Conservation (phyloP, 805 yeast genomes). For the Metschnikowia kunwiensis region DNA sequence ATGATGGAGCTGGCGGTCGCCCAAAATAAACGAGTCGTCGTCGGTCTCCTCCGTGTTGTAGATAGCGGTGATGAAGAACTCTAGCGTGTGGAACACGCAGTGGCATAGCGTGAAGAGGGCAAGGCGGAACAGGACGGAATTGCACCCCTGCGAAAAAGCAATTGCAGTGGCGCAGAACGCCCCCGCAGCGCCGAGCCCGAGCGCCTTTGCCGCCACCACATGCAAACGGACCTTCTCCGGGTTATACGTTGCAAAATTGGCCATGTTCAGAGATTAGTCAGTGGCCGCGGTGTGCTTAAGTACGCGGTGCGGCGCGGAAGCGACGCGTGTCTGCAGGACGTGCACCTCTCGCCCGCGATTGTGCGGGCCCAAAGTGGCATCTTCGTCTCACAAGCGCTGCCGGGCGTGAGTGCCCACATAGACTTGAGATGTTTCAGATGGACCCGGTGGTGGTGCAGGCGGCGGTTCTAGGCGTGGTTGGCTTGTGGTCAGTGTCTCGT, state of each 20-base stretch:
- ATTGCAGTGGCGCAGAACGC: constrained; percentile 10
- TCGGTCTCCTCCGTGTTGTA: constrained; percentile 66
- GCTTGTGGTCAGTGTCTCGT: background rate
- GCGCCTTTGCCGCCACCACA: constrained; percentile 31
- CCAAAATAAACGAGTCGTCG: constrained; percentile 49
- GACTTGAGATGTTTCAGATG: too few relatives aligned
- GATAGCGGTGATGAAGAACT: constrained; percentile 74
- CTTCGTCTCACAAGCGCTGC: constrained; percentile 8
- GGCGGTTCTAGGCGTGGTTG: constrained; percentile 2
- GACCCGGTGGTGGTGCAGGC: constrained; percentile 7
- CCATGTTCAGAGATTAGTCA: constrained; percentile 1
- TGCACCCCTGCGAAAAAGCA: constrained; percentile 1
- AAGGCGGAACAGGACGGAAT: constrained; percentile 5
- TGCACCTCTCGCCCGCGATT: constrained; percentile 1
- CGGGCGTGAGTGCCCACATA: too few relatives aligned
- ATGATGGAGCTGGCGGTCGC: constrained; percentile 29
- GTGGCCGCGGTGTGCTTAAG: constrained; percentile 2
- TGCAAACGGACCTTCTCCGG: constrained; percentile 22
- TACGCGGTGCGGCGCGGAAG: background rate
- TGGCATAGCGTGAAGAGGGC: constrained; percentile 14
- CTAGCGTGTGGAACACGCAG: constrained; percentile 72
- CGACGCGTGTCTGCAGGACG: background rate
- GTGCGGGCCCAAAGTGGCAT: constrained; percentile 7
- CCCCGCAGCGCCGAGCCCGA: constrained; percentile 29
- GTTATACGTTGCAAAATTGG: constrained; percentile 1